A percentile compares a stretch with the other conserved stretches of the same genome.
phyloP scores from a whole-genome alignment of 2,329 filamentous ascomycete genomes.

The Chaetomium sp. region DNA sequence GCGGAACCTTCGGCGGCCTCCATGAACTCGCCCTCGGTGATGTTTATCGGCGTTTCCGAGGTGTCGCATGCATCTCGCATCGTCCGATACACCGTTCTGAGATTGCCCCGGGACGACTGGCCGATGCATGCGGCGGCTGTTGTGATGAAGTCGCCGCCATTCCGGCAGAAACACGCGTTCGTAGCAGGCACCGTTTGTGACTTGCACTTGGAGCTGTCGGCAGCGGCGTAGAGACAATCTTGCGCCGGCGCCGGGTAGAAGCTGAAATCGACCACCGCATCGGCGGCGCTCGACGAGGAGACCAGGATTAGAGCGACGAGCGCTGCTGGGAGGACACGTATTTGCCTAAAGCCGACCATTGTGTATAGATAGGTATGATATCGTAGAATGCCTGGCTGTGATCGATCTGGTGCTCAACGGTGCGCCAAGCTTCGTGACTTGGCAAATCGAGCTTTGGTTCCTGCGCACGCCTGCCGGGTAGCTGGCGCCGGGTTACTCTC shows the following conservation, averaged over 20 bases:
- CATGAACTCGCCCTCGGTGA: constrained; percentile 49
- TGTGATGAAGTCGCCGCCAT: constrained; percentile 53
- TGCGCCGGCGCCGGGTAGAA: constrained; percentile 48
- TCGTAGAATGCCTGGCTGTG: background rate
- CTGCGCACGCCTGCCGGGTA: background rate
- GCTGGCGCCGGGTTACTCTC: background rate
- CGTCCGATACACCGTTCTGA: constrained; percentile 48
- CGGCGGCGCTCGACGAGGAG: constrained; percentile 31
- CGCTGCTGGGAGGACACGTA: constrained; percentile 25
- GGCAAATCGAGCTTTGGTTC: background rate
- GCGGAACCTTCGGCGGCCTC: constrained; percentile 34
- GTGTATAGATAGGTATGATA: background rate
- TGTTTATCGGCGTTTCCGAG: constrained; percentile 48
- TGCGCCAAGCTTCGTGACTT: background rate
- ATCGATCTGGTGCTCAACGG: background rate
- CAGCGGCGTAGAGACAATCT: constrained; percentile 48
- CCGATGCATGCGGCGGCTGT: constrained; percentile 52
- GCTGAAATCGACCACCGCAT: constrained; percentile 46
- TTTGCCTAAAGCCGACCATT: constrained; percentile 24
- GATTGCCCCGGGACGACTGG: constrained; percentile 40
- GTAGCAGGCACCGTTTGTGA: constrained; percentile 44
- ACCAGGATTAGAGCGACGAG: constrained; percentile 38
- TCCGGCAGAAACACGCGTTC: constrained; percentile 55
- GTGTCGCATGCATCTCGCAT: constrained; percentile 49
- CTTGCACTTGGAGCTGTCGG: constrained; percentile 46